phyloP scores from a whole-genome alignment of 2,329 filamentous ascomycete genomes.

The Stromatinia cepivora region DNA sequence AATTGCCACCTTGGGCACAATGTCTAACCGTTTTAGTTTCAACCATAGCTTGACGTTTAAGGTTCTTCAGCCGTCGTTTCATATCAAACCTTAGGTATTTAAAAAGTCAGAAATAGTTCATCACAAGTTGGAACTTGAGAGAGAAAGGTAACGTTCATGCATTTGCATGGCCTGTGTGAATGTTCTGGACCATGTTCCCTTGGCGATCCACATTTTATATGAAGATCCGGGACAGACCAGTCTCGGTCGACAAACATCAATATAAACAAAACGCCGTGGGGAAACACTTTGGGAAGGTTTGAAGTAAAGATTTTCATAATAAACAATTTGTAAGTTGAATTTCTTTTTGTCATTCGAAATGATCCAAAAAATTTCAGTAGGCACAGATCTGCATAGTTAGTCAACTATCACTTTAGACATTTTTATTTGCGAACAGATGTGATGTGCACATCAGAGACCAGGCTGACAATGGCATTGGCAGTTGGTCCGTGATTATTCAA shows the following conservation, averaged over 20 bases:
- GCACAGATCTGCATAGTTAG: background rate
- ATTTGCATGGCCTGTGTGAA: constrained; percentile 1
- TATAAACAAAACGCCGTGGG: constrained; percentile 3
- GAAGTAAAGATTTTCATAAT: background rate
- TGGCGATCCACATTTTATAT: background rate
- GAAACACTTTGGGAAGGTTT: background rate
- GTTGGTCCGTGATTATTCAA: background rate
- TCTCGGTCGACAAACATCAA: background rate
- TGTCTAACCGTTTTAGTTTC: background rate
- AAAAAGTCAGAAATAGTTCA: background rate
- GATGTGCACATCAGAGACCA: background rate
- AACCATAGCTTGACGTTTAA: background rate
- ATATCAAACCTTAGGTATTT: background rate
- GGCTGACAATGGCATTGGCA: background rate
- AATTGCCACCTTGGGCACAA: background rate
- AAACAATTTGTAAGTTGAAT: background rate
- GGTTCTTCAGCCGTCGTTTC: background rate
- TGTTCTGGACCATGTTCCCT: background rate
- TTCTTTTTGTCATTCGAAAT: background rate
- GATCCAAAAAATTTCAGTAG: background rate
- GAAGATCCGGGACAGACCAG: background rate
- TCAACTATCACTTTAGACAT: too few relatives aligned
- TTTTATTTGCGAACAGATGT: background rate
- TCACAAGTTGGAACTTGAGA: background rate
- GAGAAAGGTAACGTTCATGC: constrained; percentile 9